phyloP scores from a whole-genome alignment of 192 early-diverging fungal genomes.

The Linnemannia schmuckeri region DNA sequence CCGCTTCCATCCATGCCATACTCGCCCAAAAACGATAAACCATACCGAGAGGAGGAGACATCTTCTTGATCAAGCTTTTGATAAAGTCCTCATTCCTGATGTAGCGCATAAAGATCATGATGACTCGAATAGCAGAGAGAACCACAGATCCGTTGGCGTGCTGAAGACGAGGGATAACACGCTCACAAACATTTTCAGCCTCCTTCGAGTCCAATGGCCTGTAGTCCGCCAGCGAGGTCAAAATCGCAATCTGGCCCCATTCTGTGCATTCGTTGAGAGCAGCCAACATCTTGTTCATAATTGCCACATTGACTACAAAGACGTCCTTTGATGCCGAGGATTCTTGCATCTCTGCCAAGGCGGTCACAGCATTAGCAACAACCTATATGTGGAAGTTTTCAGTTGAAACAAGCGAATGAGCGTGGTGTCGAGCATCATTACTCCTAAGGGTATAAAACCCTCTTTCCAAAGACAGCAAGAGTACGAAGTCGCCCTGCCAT shows the following conservation, averaged over 20 bases:
- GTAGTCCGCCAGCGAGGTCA: constrained; percentile 86
- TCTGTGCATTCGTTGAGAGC: constrained; percentile 98
- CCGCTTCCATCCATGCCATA: too few species aligned
- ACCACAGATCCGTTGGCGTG: constrained; percentile 98
- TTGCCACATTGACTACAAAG: constrained; percentile 78
- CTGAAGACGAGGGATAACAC: constrained; percentile 90
- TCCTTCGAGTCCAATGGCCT: constrained; percentile 79
- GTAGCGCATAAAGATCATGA: constrained; percentile 79
- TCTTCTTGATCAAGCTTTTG: constrained; percentile 81
- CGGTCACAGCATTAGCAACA: constrained; percentile 93
- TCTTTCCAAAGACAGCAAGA: not conserved
- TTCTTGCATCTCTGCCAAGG: constrained; percentile 90
- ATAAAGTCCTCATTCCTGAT: constrained; percentile 78
- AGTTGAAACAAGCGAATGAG: not conserved
- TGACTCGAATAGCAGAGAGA: constrained; percentile 85
- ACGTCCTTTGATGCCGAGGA: constrained; percentile 70
- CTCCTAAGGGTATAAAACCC: not conserved
- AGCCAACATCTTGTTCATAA: constrained; percentile 84
- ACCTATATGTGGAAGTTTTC: constrained; percentile 51
- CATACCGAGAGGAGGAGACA: constrained; percentile 93
- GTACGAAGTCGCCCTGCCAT: not conserved
- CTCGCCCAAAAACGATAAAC: not conserved
- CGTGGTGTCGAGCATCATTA: not conserved
- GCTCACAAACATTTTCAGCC: constrained; percentile 88
- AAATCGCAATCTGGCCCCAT: constrained; percentile 97